Base-by-base conservation (phyloP, 2,329 filamentous ascomycete species). In the Plectosphaerella plurivora region DNA sequence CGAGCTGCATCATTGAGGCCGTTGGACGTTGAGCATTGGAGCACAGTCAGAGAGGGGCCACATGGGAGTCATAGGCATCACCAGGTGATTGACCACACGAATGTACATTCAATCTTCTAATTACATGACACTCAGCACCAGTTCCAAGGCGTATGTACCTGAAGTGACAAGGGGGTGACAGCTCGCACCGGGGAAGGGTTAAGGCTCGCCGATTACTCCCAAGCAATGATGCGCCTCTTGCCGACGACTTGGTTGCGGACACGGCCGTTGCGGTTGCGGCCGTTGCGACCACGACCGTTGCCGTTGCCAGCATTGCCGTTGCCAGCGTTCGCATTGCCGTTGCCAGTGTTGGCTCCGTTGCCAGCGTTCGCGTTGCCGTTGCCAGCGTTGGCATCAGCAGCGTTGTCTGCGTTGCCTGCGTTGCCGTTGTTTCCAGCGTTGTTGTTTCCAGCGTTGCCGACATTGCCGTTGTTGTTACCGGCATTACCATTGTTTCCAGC, bases 331-430 rank as follows among this genome's bases (percentile, higher is more conserved):
- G 14, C 42, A 36, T 37, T 45, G 25, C 47, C 41, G 25, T 39
- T 49, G 20, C 45, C 49, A 33, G 28, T 22, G 36, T 51, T 44
- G 42, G n/a, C 20, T 6, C 45, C 45, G 22, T 20, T 37, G 36
- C 47, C 47, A 33, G 45, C 45, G 28, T 52, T 52, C 4, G n/a
- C 39, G 20, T 49, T 51, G 45, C 36, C 49, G 36, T 47, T 33
- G 3, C 24, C 42, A 24, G 20, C 45, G 33, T 36, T 36, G 22
- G 11, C 36, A 10, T 24, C 22, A n/a, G 7, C 37, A 18, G 37
- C 37, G 37, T 39, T 39, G 37, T n/a, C 16, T 5, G 10, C 15
- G 8, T 39, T 16, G 7, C 16, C 37, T 2, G 37, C 37, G 37
- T 39, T 39, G 37, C 16, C 16, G 37, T 39, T 39, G 37, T 39